Percentiles rank a stretch among this genome's conserved stretches.
phyloP scores from a whole-genome alignment of 331 rosid species.

The Arachis monticola region DNA sequence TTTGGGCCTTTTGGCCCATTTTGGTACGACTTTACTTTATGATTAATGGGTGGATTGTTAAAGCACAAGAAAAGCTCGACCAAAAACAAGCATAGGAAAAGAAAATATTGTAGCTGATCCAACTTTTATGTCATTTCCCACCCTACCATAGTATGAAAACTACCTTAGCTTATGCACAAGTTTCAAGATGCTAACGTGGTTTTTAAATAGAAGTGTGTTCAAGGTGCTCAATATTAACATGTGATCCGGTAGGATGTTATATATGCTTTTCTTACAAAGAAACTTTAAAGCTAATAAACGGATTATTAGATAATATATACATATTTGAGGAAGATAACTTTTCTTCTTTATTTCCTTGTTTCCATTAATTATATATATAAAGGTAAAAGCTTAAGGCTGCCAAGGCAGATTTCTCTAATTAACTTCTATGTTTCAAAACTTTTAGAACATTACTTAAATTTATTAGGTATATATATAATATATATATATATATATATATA shows the following conservation, averaged over 20 bases:
- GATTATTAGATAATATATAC: neutral
- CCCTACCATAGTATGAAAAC: neutral
- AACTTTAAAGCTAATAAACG: neutral
- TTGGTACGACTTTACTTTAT: neutral
- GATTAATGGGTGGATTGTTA: neutral
- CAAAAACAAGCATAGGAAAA: neutral
- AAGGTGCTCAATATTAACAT: slow-evolving; percentile 24
- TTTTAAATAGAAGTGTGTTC: neutral
- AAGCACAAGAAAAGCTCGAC: neutral
- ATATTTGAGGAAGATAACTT: slow-evolving; percentile 9
- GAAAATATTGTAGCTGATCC: neutral
- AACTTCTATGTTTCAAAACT: slow-evolving; percentile 6
- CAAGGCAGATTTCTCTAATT: slow-evolving; percentile 6
- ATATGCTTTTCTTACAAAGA: slow-evolving; percentile 5
- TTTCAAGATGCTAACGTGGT: slow-evolving; percentile 7
- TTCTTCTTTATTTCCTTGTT: neutral
- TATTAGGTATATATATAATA: too few relatives aligned
- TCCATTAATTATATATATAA: neutral
- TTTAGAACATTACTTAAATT: neutral
- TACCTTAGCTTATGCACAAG: slow-evolving; percentile 2
- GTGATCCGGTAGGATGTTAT: slow-evolving; percentile 37
- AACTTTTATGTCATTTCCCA: neutral
- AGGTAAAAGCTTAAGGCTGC: slow-evolving; percentile 33
- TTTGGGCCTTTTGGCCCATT: too few relatives aligned
- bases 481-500: too few relatives aligned